Evolutionary conservation across 2,329 filamentous ascomycete species (phyloP).

Genomic region (Byssochlamys sp.): DNA sequence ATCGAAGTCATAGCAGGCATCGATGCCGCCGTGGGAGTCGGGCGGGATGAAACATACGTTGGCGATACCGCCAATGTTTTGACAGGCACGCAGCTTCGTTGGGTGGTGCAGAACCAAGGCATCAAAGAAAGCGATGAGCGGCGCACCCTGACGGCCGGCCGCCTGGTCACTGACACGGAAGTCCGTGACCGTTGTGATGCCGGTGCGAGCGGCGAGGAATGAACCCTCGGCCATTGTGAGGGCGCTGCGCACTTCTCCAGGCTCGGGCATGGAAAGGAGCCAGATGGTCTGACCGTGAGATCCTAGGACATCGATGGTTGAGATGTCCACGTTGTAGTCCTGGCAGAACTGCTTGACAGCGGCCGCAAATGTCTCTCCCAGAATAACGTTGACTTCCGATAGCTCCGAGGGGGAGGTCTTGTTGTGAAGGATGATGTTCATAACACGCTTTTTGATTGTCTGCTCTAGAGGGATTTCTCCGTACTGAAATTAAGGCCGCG

Average conservation of each 20-base stretch:
- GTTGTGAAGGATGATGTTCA: conserved; percentile 49
- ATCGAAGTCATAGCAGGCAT: conserved; percentile 43
- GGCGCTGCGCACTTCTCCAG: conserved; percentile 40
- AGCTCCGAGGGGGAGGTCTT: conserved; percentile 45
- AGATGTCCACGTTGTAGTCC: conserved; percentile 34
- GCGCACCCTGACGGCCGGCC: conserved; percentile 46
- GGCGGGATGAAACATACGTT: conserved; percentile 54
- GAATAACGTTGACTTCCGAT: conserved; percentile 48
- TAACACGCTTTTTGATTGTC: conserved; percentile 47
- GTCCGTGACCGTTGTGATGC: conserved; percentile 51
- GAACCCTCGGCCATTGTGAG: conserved; percentile 51
- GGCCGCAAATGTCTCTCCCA: conserved; percentile 48
- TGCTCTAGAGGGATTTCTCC: conserved; percentile 47
- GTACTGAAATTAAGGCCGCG: conserved; percentile 27
- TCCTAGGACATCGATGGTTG: conserved; percentile 45
- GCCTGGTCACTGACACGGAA: conserved; percentile 50
- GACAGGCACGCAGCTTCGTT: conserved; percentile 48
- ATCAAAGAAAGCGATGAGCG: conserved; percentile 51
- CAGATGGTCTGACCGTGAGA: conserved; percentile 53
- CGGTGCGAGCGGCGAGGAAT: conserved; percentile 46
- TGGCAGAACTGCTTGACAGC: conserved; percentile 44
- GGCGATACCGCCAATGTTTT: conserved; percentile 54
- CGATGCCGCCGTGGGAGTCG: conserved; percentile 26
- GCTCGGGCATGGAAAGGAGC: conserved; percentile 45
- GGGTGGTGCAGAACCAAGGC: conserved; percentile 48